Evolutionary conservation across 129 eudicot genomes (phyloP).

Genomic region (Chrysanthemum lavandulifolium): DNA sequence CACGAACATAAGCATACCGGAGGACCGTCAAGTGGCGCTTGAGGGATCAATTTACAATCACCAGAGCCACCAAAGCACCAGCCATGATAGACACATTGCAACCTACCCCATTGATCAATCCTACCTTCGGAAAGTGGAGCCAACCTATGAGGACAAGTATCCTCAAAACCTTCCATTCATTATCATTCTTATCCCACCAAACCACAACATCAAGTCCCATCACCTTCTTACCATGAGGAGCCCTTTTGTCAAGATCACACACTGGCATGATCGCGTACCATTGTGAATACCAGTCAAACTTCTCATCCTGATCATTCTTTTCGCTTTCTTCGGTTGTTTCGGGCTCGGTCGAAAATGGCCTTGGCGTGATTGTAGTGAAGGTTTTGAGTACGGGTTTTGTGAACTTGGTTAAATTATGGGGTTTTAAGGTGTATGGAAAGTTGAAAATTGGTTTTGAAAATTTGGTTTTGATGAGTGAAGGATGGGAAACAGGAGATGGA

Average conservation of each 20-base stretch:
- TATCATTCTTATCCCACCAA: conserved; percentile 83
- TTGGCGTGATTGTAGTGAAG: conserved; percentile 40
- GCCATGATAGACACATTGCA: conserved; percentile 95
- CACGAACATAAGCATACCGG: conserved; percentile 37
- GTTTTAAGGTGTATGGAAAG: conserved; percentile 14
- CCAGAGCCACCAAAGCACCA: conserved; percentile 92
- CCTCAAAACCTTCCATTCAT: conserved; percentile 84
- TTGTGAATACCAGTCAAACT: conserved; percentile 70
- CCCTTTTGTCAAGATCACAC: conserved; percentile 79
- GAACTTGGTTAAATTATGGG: conserved; percentile 11
- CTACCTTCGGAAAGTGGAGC: conserved; percentile 91
- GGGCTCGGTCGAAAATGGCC: conserved; percentile 25
- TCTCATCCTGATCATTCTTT: conserved; percentile 33
- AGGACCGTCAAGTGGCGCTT: conserved; percentile 88
- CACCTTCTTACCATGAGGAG: conserved; percentile 73
- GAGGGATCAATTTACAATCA: conserved; percentile 80
- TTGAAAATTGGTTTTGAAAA: conserved; percentile 30
- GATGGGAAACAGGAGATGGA: conserved; percentile 34
- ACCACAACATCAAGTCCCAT: conserved; percentile 77
- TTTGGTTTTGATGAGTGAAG: conserved; percentile 23
- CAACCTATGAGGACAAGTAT: conserved; percentile 74
- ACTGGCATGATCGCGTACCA: conserved; percentile 80
- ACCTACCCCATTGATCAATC: conserved; percentile 83
- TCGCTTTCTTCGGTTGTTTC: conserved; percentile 34
- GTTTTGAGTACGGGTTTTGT: conserved; percentile 33